Percentiles rank a stretch among this genome's conserved stretches.
Conservation (phyloP, 495 filamentous ascomycete genomes). For the Lichina pygmaea region DNA sequence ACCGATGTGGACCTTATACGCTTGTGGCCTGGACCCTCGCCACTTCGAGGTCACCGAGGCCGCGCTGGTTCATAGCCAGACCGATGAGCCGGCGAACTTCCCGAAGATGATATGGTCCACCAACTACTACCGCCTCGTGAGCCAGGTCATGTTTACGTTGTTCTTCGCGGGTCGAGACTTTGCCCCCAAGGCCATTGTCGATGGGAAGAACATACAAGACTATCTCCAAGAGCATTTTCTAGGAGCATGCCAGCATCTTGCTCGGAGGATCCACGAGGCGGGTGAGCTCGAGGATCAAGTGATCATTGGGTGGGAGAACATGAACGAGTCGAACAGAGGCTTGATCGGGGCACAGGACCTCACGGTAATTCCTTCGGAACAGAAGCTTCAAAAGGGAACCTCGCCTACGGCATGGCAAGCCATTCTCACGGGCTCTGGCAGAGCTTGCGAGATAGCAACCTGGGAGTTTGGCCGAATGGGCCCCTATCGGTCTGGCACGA, state of each 20-base stretch:
- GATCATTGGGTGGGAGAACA: constrained; percentile 81
- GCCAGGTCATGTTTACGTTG: constrained; percentile 75
- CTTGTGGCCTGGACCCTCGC: constrained; percentile 65
- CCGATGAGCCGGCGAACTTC: constrained; percentile 59
- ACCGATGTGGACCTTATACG: constrained; percentile 94
- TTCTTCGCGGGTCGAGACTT: constrained; percentile 89
- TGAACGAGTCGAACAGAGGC: constrained; percentile 87
- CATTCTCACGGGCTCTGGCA: constrained; percentile 67
- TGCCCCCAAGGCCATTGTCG: constrained; percentile 83
- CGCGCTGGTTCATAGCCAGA: constrained; percentile 84
- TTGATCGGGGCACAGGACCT: constrained; percentile 71
- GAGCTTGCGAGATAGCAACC: constrained; percentile 65
- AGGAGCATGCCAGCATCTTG: constrained; percentile 50
- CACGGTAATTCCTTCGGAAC: constrained; percentile 55
- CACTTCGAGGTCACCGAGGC: constrained; percentile 71
- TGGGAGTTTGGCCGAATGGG: constrained; percentile 89
- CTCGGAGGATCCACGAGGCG: constrained; percentile 64
- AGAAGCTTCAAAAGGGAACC: constrained; percentile 79
- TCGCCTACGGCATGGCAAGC: constrained; percentile 89
- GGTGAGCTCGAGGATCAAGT: constrained; percentile 69
- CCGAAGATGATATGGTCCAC: constrained; percentile 99
- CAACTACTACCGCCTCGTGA: constrained; percentile 72
- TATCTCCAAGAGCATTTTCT: constrained; percentile 79
- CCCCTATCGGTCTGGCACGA: constrained; percentile 61
- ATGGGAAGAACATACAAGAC: constrained; percentile 89